phyloP scores from a whole-genome alignment of 1,139 yeast species.

The Geotrichum cucujoidarum region DNA sequence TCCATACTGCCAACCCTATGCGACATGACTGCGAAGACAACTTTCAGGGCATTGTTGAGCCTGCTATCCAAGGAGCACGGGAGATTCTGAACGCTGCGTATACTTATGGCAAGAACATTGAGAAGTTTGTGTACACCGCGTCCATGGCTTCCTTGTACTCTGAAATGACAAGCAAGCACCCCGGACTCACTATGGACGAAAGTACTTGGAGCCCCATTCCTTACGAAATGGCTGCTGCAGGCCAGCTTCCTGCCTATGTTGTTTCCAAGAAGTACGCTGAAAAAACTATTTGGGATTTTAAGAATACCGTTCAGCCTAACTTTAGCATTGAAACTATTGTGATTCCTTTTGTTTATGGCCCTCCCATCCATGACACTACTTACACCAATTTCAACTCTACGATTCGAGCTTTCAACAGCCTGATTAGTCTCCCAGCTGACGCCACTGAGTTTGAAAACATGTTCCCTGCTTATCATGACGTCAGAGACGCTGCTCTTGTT shows the following conservation, averaged over 20 bases:
- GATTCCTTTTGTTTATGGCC: conserved; percentile 48
- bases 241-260: conserved; percentile 31
- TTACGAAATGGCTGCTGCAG: conserved; percentile 31
- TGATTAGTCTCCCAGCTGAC: neutral
- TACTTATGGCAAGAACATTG: conserved; percentile 45
- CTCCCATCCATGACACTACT: conserved; percentile 33
- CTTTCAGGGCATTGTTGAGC: conserved; percentile 37
- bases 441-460: neutral
- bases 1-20: conserved; percentile 46
- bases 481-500: conserved; percentile 7
- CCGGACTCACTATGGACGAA: conserved; percentile 31
- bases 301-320: conserved; percentile 34
- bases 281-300: conserved; percentile 44
- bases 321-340: conserved; percentile 41
- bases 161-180: conserved; percentile 29
- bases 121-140: conserved; percentile 51
- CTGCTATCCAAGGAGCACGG: conserved; percentile 50
- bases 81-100: conserved; percentile 43
- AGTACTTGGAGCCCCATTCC: conserved; percentile 41
- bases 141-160: conserved; percentile 33
- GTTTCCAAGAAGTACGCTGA: conserved; percentile 41
- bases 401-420: neutral
- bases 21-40: conserved; percentile 27
- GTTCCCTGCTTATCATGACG: neutral
- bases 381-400: conserved; percentile 33